These are phyloP conservation scores for Beta vulgaris DNA, from an alignment of 148 eudicot genomes.

Conservation along the genomic window DNA sequence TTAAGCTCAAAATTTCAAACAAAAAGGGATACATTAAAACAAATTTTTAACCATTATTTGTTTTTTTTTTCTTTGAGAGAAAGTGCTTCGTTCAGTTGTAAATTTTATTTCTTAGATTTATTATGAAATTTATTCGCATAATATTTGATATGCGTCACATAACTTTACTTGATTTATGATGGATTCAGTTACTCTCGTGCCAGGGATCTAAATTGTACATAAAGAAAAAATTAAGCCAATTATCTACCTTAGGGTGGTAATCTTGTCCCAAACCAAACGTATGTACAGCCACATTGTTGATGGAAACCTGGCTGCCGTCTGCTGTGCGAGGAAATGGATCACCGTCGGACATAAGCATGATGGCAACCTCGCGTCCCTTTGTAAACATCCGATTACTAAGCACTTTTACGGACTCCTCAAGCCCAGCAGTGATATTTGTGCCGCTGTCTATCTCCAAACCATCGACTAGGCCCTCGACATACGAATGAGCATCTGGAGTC, in stretches of 20 bases:
- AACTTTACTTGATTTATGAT: background rate
- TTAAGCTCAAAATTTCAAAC: no score
- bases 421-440: constrained; percentile 2
- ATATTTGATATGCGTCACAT: no score
- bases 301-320: background rate
- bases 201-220: no score
- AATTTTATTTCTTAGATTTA: no score
- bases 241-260: background rate
- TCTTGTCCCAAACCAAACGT: constrained; percentile 24
- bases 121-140: no score
- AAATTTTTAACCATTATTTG: no score
- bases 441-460: background rate
- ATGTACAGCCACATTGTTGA: constrained; percentile 12
- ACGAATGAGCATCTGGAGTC: background rate
- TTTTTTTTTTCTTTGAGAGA: no score
- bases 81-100: no score
- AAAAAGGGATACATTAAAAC: no score
- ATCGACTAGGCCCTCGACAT: background rate
- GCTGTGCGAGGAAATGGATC: background rate
- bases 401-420: constrained; percentile 1
- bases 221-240: no score
- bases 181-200: no score
- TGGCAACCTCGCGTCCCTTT: background rate
- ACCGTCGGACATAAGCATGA: constrained; percentile 18
- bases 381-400: background rate